Evolutionary conservation across 768 basidiomycete genomes (phyloP), one percentile per base, ranked within the genome.

Genomic region (Kwoniella bestiolae): DNA sequence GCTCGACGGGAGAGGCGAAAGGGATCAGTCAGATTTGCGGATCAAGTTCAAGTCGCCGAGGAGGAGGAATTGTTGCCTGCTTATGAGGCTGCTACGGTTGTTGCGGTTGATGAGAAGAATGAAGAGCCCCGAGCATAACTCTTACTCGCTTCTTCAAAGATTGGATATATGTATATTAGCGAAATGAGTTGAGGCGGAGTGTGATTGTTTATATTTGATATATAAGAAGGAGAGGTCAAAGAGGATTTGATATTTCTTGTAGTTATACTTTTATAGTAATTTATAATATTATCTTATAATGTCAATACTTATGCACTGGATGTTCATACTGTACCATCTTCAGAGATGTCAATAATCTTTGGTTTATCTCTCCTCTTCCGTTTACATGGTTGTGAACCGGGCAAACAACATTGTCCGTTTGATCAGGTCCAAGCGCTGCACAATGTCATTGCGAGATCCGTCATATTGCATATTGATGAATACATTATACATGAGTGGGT

Each of bases 41-140:
- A 67, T 23, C 52, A 63, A 49, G 63, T 50, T 26, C 53, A 62
- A 51, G 67, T 66, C 25, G 47, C 29, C 12, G 63, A 63, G 28
- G 50, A 52, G 21, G 72, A 58, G 53, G 73, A 74, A 46, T 47
- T 64, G 5, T 66, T 71, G 31, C 69, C 73, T 47, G 56, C 56
- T 18, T 69, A 74, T 60, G 67, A 67, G 46, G 69, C 53, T 9
- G 23, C 7, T 0, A 25, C 38, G 26, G 52, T 56, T 35, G 52
- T 63, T 2, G 55, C 60, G 18, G 58, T 56, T 4, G 25, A 49
- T 29, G 57, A 66, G 56, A 46, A 62, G 28, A 38, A 23, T 3
- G n/a, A 63, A 28, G 29, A 12, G 59, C 11, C 34, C 29, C 28
- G 45, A 49, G 58, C 46, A n/a, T 60, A 58, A 26, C 25, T 26